Evolutionary conservation across 805 yeast genomes (phyloP), one percentile per base, ranked within the genome.

Genomic region (Naumovozyma castellii): DNA sequence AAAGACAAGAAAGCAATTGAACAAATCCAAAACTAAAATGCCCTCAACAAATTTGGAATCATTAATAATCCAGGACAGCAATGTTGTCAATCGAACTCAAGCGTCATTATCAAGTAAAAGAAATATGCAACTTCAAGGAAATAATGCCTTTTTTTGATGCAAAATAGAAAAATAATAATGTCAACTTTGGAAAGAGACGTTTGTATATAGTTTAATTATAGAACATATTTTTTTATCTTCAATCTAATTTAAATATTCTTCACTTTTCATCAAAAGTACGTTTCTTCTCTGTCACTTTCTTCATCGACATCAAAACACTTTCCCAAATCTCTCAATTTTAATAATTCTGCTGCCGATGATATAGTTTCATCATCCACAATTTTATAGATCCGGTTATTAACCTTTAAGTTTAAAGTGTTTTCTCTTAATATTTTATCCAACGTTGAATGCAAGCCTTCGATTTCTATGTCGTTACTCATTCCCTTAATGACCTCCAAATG

Each of bases 401-500:
- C 71, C 12, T 67, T 54, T 22, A 69, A 50, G 40, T 66, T 73
- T 32, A 82, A 58, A 15, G 76, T 80, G 43, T 82, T 78, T 45
- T 80, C 84, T 20, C 65, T 68, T 9, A 81, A 69, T 10, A 90
- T 80, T 15, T 73, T 71, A 10, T 73, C 62, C 28, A 90, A 62
- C 0, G 84, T 76, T 2, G 62, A 62, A 47, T 75, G 75, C 35
- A 90, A 64, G 0, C 84, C 94, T 3, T 71, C 75, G 36, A 90
- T 76, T 43, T 72, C 70, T 49, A 79, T 69, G 20, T 74, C 69
- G 8, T 65, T 61, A 0, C 90, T 84, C 43, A 88, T 80, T 22
- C 76, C 64, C 41, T 71, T 66, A 25, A 88, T 66, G 12, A 88
- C 80, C 1, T 75, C 73, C n/a, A 78, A 70, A 3, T 92, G 85